A percentile compares a stretch with the other conserved stretches of the same genome.
Evolutionary conservation across 2,329 filamentous ascomycete genomes (phyloP).

Genomic region (Fusarium avenaceum): DNA sequence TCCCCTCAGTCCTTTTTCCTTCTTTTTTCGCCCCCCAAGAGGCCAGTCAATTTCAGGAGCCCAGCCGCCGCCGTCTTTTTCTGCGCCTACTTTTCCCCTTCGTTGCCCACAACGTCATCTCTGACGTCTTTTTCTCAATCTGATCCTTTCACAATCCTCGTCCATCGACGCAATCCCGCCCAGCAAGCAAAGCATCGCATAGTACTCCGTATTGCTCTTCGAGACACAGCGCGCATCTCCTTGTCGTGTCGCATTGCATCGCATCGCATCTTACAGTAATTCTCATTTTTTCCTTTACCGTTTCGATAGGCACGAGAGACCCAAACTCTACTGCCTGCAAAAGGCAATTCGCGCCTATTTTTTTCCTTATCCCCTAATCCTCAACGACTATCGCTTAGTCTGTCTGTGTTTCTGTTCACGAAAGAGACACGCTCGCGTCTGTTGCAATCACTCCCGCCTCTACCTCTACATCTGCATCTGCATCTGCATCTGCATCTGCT

Average conservation of each 20-base stretch:
- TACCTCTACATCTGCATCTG: not conserved
- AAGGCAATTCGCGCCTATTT: conserved; percentile 26
- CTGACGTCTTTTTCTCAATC: conserved; percentile 61
- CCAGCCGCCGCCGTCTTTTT: conserved; percentile 52
- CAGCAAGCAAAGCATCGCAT: conserved; percentile 48
- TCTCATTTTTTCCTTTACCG: conserved; percentile 15
- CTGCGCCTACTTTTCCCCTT: conserved; percentile 53
- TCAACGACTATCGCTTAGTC: conserved; percentile 25
- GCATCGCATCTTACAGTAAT: not conserved
- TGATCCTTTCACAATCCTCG: conserved; percentile 55
- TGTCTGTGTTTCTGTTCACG: conserved; percentile 23
- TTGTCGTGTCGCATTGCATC: conserved; percentile 9
- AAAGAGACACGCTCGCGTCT: conserved; percentile 28
- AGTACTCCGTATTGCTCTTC: conserved; percentile 33
- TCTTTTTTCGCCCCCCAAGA: conserved; percentile 38
- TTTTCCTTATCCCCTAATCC: conserved; percentile 33
- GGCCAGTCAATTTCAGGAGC: conserved; percentile 47
- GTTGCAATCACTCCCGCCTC: conserved; percentile 15
- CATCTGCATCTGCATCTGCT: conserved; percentile 17
- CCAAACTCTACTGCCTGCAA: conserved; percentile 45
- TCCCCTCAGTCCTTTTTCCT: conserved; percentile 30
- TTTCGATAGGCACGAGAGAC: conserved; percentile 44
- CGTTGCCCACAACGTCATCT: conserved; percentile 62
- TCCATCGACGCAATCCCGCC: conserved; percentile 52
- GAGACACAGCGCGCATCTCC: conserved; percentile 42